phyloP scores from a whole-genome alignment of 768 basidiomycete genomes.

The Mycena alexandri region DNA sequence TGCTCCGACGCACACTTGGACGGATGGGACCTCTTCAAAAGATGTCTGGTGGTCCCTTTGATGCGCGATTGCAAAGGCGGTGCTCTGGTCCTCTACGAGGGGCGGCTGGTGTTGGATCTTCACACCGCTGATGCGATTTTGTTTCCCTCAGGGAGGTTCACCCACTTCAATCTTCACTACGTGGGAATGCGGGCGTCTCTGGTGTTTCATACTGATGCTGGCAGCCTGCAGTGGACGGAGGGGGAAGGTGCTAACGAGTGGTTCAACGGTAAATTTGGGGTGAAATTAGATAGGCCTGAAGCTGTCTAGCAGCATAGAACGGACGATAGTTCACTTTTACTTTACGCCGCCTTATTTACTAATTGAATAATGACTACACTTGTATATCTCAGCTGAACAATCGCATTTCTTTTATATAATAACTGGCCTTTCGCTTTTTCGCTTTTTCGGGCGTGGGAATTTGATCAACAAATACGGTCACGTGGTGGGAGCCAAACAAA shows the following conservation, averaged over 20 bases:
- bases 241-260: not conserved
- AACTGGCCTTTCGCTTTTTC: no score
- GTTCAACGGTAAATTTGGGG: not conserved
- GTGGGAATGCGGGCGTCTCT: not conserved
- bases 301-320: no score
- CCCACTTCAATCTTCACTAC: conserved; percentile 15
- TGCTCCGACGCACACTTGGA: conserved; percentile 1
- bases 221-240: not conserved
- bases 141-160: conserved; percentile 9
- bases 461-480: no score
- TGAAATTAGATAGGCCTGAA: no score
- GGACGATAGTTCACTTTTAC: no score
- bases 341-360: no score
- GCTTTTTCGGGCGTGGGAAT: no score
- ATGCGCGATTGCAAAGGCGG: not conserved
- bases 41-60: not conserved
- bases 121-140: not conserved
- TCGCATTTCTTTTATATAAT: no score
- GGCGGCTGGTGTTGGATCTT: not conserved
- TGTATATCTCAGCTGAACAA: no score
- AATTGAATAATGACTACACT: no score
- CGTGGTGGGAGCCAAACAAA: no score
- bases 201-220: not conserved
- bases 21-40: not conserved
- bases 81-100: conserved; percentile 6